Evolutionary conservation across 2,329 filamentous ascomycete genomes (phyloP), one percentile per base, ranked within the genome.

Genomic region (Colletotrichum salicis): DNA sequence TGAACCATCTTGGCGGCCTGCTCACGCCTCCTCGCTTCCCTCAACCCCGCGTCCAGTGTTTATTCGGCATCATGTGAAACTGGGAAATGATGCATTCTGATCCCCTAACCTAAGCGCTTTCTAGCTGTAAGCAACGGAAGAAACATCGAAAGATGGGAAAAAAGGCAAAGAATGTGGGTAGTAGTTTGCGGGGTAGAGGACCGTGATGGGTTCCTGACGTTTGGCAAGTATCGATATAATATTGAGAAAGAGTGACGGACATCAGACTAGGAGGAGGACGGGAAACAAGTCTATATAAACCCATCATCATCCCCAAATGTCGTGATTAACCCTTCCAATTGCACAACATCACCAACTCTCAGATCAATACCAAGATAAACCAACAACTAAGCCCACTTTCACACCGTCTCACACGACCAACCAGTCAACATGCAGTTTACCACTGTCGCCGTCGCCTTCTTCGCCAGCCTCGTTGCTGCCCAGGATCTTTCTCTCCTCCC

Each of bases 371-470:
- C n/a, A 22, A 62, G 15, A 33, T 15, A 33, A 27, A 27, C n/a
- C 24, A 37, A 48, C n/a, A 22, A 27, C 22, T 37, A 31, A n/a
- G 15, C 12, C 37, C 15, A 10, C 11, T 7, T 8, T 41, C 13
- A 37, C 12, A 29, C 27, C 22, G 4, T 10, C 31, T n/a, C 13
- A 35, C 10, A 45, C 10, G 4, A 12, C 11, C 15, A 33, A 33
- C 5, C 37, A 29, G 29, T n/a, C 75, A 78, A 71, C 64, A 80
- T 79, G 77, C 74, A 76, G 45, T 73, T 79, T 73, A 73, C 67
- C 41, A 71, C 67, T 52, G 33, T 71, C 55, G 54, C 74, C 68
- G 11, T 73, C 33, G 45, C 75, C 51, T 52, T 79, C 52, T 74
- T 79, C 58, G 56, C 77, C 56, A 68, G 73, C 57, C 41, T 73